These are phyloP conservation scores for Centaurea solstitialis DNA, from an alignment of 129 eudicot species.

Conservation along the genomic window DNA sequence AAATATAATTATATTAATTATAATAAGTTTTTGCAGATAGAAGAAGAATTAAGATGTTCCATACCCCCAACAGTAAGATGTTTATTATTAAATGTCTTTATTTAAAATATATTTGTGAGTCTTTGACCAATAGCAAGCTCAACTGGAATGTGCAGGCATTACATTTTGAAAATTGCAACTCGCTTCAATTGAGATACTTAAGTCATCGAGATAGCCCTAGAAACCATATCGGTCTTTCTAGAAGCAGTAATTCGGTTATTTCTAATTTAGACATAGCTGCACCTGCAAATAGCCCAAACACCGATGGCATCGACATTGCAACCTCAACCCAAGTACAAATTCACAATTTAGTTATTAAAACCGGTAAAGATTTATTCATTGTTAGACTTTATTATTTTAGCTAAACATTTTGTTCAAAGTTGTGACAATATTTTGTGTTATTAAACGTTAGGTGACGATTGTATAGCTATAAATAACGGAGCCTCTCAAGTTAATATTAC, in stretches of 20 bases:
- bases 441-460: conserved; percentile 31
- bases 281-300: conserved; percentile 39
- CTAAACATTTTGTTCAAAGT: neutral
- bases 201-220: conserved; percentile 35
- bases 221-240: conserved; percentile 32
- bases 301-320: conserved; percentile 39
- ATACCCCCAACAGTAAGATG: conserved; percentile 31
- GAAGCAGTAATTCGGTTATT: conserved; percentile 14
- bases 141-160: conserved; percentile 17
- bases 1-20: neutral
- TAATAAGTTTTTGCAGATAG: conserved; percentile 6
- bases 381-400: neutral
- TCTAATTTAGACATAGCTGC: conserved; percentile 28
- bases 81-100: neutral
- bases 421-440: neutral
- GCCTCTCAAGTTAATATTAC: conserved; percentile 34
- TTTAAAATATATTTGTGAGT: neutral
- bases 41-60: neutral
- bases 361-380: conserved; percentile 9
- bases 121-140: neutral
- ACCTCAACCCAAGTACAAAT: conserved; percentile 26
- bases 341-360: conserved; percentile 22
- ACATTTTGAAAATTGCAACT: conserved; percentile 28
- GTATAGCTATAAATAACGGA: conserved; percentile 32
- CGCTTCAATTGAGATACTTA: conserved; percentile 22